These are phyloP conservation scores for Pelargonium myrrhifolium DNA, from an alignment of 441 rosid genomes.

Conservation along the genomic window DNA sequence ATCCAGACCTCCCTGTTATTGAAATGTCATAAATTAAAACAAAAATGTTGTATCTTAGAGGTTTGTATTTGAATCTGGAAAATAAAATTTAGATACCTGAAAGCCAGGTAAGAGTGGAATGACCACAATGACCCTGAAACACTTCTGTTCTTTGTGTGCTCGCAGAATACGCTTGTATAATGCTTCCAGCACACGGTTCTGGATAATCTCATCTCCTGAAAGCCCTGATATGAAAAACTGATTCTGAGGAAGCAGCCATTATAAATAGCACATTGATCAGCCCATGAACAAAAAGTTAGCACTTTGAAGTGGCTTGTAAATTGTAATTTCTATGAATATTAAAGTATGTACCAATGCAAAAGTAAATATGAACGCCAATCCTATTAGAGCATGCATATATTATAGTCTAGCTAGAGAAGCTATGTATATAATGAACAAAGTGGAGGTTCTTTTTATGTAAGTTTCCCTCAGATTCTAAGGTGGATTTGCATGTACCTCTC, in stretches of 20 bases:
- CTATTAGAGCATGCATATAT: not conserved
- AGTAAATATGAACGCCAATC: not conserved
- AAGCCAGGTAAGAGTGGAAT: slow-evolving; percentile 97
- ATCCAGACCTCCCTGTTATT: slow-evolving; percentile 86
- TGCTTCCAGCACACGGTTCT: slow-evolving; percentile 85
- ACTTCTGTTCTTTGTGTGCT: slow-evolving; percentile 79
- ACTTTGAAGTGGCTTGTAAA: not conserved
- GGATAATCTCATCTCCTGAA: slow-evolving; percentile 74
- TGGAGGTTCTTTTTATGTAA: not conserved
- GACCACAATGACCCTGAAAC: slow-evolving; percentile 82
- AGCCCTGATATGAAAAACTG: slow-evolving; percentile 99
- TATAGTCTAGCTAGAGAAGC: not conserved
- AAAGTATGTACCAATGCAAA: not conserved
- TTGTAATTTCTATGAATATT: not conserved
- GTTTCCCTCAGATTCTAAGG: not conserved
- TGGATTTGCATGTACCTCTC: not conserved
- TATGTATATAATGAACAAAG: not conserved
- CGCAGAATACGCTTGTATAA: slow-evolving; percentile 70
- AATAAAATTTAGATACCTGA: slow-evolving; percentile 47
- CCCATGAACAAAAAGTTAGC: not conserved
- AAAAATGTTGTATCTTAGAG: slow-evolving; percentile 8
- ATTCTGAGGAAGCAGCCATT: slow-evolving; percentile 49
- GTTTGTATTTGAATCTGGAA: slow-evolving; percentile 1
- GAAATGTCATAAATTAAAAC: slow-evolving; percentile 5
- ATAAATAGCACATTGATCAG: not conserved